Evolutionary conservation across 140 eudicot genomes (phyloP).

Genomic region (Cichorium intybus): DNA sequence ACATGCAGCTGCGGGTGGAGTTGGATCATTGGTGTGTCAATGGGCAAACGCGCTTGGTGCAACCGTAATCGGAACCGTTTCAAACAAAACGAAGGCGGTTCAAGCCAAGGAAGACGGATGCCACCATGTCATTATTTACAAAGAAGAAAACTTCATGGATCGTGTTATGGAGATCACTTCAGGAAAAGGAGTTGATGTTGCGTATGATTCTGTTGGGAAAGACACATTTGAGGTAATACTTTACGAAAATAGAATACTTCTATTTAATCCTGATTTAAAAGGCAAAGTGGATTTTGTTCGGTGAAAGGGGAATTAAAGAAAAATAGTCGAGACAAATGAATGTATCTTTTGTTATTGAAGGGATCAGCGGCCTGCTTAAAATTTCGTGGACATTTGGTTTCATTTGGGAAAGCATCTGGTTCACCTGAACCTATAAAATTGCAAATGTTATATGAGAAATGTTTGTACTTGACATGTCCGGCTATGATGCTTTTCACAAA

Average conservation of each 20-base stretch:
- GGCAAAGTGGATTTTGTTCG: no score
- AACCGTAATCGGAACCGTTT: conserved; percentile 45
- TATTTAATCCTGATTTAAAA: no score
- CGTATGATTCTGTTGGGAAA: conserved; percentile 7
- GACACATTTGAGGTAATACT: conserved; percentile 6
- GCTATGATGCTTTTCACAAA: conserved; percentile 25
- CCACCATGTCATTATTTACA: conserved; percentile 42
- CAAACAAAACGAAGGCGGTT: conserved; percentile 29
- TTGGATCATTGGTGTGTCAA: conserved; percentile 43
- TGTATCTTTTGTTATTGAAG: conserved; percentile 19
- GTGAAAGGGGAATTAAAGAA: no score
- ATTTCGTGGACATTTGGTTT: conserved; percentile 48
- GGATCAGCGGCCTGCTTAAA: conserved; percentile 53
- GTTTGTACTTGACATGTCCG: conserved; percentile 2
- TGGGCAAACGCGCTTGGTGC: conserved; percentile 52
- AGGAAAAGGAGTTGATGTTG: conserved; percentile 40
- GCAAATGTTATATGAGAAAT: not conserved
- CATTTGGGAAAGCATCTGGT: conserved; percentile 55
- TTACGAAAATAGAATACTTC: no score
- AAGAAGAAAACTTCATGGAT: conserved; percentile 37
- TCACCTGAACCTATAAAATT: conserved; percentile 36
- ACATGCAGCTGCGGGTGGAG: conserved; percentile 42
- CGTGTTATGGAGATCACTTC: conserved; percentile 47
- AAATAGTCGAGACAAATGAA: no score
- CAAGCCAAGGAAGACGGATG: conserved; percentile 48